Evolutionary conservation across 192 early-diverging fungal species (phyloP).

Genomic region (Podila minutissima): DNA sequence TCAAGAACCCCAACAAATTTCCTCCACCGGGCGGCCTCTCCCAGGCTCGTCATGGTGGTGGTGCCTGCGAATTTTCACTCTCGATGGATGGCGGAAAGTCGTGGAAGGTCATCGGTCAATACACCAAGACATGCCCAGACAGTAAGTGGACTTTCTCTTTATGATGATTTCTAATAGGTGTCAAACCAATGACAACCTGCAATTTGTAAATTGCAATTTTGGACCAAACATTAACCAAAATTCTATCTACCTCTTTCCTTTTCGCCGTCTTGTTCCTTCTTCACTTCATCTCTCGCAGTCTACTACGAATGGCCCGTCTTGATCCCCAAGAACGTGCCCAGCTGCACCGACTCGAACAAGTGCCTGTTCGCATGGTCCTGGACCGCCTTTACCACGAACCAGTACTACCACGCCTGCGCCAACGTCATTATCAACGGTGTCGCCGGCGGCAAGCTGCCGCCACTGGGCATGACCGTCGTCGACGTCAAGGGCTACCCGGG

Average conservation of each 20-base stretch:
- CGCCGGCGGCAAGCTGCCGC: conserved; percentile 5
- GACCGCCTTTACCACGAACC: conserved; percentile 73
- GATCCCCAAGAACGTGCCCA: conserved; percentile 37
- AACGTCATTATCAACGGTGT: conserved; percentile 65
- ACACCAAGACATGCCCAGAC: conserved; percentile 33
- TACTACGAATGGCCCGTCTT: conserved; percentile 39
- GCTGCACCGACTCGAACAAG: conserved; percentile 26
- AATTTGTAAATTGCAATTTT: no score
- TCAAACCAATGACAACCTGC: no score
- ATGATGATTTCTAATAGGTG: no score
- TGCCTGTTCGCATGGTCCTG: conserved; percentile 62
- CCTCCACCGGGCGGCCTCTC: conserved; percentile 27
- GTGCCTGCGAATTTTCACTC: conserved; percentile 15
- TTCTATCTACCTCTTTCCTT: no score
- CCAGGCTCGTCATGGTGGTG: conserved; percentile 43
- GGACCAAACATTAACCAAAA: no score
- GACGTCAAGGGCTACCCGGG: conserved; percentile 5
- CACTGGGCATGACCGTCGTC: conserved; percentile 14
- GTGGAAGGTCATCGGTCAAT: conserved; percentile 46
- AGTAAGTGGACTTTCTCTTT: not conserved
- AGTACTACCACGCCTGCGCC: conserved; percentile 79
- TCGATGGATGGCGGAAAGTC: conserved; percentile 63
- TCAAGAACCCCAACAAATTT: conserved; percentile 22
- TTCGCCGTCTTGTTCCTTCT: not conserved
- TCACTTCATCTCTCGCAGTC: not conserved